Evolutionary conservation across 2,329 filamentous ascomycete genomes (phyloP).

Genomic region (Ascochyta clinopodiicola): DNA sequence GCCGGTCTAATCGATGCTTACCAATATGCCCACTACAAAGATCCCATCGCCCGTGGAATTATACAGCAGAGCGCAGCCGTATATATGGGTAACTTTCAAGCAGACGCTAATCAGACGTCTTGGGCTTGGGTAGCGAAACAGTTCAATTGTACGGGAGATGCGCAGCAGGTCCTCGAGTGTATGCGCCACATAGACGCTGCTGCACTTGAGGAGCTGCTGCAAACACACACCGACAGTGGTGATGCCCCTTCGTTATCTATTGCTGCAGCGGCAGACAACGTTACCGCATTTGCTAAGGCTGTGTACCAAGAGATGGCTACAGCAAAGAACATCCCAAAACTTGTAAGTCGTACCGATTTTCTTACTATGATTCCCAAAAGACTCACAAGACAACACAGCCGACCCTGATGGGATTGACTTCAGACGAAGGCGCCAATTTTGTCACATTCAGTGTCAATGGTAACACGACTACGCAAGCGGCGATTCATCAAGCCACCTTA

Average conservation of each 20-base stretch:
- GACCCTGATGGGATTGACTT: background rate
- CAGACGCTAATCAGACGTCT: background rate
- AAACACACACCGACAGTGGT: background rate
- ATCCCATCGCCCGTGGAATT: constrained; percentile 56
- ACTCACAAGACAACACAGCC: background rate
- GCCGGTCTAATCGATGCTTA: constrained; percentile 13
- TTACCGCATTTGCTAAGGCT: background rate
- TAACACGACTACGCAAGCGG: background rate
- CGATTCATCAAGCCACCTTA: background rate
- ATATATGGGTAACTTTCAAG: background rate
- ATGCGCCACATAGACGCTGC: background rate
- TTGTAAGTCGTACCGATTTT: background rate
- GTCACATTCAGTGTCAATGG: background rate
- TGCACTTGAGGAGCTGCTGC: background rate
- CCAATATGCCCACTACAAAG: constrained; percentile 52
- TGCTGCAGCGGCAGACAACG: too few relatives aligned
- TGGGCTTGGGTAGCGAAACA: background rate
- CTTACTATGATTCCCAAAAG: too few relatives aligned
- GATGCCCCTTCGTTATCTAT: background rate
- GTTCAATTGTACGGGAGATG: background rate
- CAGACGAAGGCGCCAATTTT: background rate
- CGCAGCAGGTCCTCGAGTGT: background rate
- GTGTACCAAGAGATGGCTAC: background rate
- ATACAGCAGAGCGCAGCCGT: constrained; percentile 17
- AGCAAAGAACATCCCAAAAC: background rate